Percentiles rank a stretch among this genome's conserved stretches.
Conservation (phyloP, 179 eudicot genomes). For the Beta lomatogona region DNA sequence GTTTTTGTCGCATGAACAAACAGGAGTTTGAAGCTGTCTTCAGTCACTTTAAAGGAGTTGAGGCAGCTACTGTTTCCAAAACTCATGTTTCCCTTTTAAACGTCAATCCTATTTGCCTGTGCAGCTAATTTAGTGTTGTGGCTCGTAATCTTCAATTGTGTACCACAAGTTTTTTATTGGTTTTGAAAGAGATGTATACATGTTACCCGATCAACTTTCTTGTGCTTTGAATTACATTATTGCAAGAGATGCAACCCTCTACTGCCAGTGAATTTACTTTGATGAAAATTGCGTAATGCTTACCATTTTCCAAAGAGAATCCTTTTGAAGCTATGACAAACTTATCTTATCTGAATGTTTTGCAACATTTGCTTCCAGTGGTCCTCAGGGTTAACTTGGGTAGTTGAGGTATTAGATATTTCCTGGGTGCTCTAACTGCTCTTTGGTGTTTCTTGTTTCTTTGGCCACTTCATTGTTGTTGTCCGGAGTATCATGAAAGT, state of each 20-base stretch:
- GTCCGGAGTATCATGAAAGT: neutral
- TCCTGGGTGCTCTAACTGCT: neutral
- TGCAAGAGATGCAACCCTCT: constrained; percentile 1
- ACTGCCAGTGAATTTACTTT: neutral
- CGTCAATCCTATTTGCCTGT: neutral
- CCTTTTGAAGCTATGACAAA: neutral
- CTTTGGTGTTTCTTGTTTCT: constrained; percentile 5
- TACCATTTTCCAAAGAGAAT: neutral
- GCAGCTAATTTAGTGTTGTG: neutral
- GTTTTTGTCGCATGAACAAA: neutral
- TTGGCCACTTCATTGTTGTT: neutral
- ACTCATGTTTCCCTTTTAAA: neutral
- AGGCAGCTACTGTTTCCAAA: neutral
- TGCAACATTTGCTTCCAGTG: neutral
- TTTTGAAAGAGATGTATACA: neutral
- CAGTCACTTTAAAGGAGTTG: neutral
- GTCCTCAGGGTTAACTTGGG: neutral
- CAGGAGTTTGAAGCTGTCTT: neutral
- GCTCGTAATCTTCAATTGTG: neutral
- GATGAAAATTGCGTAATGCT: neutral
- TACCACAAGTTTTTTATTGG: neutral
- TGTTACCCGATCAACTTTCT: neutral
- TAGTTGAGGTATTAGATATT: neutral
- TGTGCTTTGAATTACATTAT: neutral
- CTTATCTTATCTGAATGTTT: neutral